phyloP scores from a whole-genome alignment of 306 rosid genomes.

The Casuarina cunninghamiana region DNA sequence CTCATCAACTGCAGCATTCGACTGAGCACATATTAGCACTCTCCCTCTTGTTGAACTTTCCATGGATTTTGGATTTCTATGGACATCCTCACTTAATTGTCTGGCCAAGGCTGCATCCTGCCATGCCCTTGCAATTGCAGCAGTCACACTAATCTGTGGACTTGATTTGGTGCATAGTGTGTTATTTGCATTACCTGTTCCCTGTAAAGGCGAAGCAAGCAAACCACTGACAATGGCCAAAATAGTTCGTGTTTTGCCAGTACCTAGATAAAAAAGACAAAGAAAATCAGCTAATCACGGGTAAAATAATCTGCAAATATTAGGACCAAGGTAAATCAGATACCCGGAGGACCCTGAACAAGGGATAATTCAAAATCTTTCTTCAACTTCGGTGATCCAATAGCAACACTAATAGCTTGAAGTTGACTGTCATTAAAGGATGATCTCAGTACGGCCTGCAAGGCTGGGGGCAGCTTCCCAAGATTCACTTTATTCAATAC shows the following conservation, averaged over 20 bases:
- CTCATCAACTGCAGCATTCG: constrained; percentile 99
- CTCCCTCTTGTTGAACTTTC: constrained; percentile 62
- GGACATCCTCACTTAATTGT: constrained; percentile 59
- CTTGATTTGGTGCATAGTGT: constrained; percentile 38
- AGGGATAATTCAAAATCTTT: constrained; percentile 70
- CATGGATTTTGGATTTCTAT: constrained; percentile 42
- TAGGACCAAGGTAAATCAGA: constrained; percentile 23
- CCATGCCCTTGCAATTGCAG: constrained; percentile 91
- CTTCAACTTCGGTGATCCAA: constrained; percentile 45
- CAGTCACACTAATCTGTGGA: constrained; percentile 55
- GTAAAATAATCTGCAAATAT: constrained; percentile 16
- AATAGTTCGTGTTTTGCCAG: constrained; percentile 94
- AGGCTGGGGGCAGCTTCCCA: constrained; percentile 63
- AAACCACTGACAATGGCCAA: constrained; percentile 90
- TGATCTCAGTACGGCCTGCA: constrained; percentile 70
- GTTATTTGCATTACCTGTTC: constrained; percentile 33
- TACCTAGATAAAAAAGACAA: constrained; percentile 55
- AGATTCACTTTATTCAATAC: constrained; percentile 54
- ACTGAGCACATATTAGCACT: constrained; percentile 96
- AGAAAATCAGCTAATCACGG: constrained; percentile 27
- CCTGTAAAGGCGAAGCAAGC: constrained; percentile 60
- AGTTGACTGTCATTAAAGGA: constrained; percentile 85
- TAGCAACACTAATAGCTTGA: constrained; percentile 73
- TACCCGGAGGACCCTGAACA: constrained; percentile 99
- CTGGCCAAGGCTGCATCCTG: constrained; percentile 96